These are phyloP conservation scores for Hebeloma cylindrosporum DNA, from an alignment of 768 basidiomycete species.

Conservation along the genomic window DNA sequence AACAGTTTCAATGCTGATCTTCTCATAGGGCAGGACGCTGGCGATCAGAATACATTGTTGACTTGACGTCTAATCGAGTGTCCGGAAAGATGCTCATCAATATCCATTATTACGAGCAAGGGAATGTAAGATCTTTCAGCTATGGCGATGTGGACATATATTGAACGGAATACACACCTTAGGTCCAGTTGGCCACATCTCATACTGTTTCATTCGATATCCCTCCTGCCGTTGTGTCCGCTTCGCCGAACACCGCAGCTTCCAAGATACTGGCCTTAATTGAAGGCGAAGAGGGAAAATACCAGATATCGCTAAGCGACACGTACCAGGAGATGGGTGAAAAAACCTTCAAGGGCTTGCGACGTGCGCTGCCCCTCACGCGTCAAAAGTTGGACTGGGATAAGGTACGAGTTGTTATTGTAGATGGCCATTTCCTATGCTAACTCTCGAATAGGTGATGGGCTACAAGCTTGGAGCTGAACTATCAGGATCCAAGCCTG, in stretches of 20 bases:
- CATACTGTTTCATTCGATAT: constrained; percentile 66
- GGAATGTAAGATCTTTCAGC: constrained; percentile 60
- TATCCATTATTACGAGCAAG: constrained; percentile 97
- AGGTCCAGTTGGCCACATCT: constrained; percentile 90
- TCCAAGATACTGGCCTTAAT: constrained; percentile 79
- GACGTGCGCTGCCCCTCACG: constrained; percentile 89
- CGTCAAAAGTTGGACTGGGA: constrained; percentile 97
- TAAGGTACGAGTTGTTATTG: constrained; percentile 50
- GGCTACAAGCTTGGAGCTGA: constrained; percentile 79
- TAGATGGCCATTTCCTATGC: neutral
- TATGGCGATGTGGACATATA: neutral
- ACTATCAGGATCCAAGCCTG: constrained; percentile 63
- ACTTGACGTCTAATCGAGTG: constrained; percentile 61
- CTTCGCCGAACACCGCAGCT: constrained; percentile 51
- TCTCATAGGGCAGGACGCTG: constrained; percentile 87
- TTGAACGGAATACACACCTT: constrained; percentile 3
- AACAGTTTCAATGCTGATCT: neutral
- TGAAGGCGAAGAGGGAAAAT: constrained; percentile 74
- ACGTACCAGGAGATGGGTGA: constrained; percentile 90
- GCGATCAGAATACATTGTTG: constrained; percentile 83
- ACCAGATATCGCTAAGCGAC: constrained; percentile 78
- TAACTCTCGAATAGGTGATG: constrained; percentile 33
- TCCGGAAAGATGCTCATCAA: constrained; percentile 77
- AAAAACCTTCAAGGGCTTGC: constrained; percentile 88
- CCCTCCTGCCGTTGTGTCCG: constrained; percentile 55